phyloP scores from a whole-genome alignment of 1,139 yeast species.

The Nakaseomyces uthaithaninus region DNA sequence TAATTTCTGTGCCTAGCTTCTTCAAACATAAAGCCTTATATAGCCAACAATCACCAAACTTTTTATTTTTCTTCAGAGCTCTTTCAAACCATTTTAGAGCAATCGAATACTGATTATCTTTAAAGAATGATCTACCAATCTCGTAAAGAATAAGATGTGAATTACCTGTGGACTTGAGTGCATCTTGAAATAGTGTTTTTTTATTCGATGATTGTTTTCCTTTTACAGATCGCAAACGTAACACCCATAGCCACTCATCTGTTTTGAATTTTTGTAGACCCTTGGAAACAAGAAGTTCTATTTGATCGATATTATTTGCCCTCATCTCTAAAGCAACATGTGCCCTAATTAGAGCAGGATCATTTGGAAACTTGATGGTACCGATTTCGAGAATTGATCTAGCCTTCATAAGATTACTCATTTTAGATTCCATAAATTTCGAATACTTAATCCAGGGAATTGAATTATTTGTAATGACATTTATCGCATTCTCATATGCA shows the following conservation, averaged over 20 bases:
- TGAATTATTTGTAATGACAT: conserved; percentile 38
- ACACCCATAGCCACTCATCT: conserved; percentile 57
- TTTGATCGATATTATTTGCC: conserved; percentile 42
- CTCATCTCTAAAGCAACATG: conserved; percentile 52
- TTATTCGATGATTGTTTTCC: conserved; percentile 42
- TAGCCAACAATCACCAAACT: conserved; percentile 71
- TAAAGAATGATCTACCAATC: conserved; percentile 65
- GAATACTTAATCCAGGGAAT: conserved; percentile 55
- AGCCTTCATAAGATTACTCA: conserved; percentile 46
- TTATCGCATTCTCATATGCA: conserved; percentile 43
- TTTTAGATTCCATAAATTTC: conserved; percentile 38
- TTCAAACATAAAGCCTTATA: conserved; percentile 48
- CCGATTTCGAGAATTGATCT: conserved; percentile 71
- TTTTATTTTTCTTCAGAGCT: conserved; percentile 47
- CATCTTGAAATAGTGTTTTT: conserved; percentile 62
- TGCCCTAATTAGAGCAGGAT: conserved; percentile 49
- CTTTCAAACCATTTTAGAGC: conserved; percentile 74
- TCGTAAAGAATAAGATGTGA: conserved; percentile 50
- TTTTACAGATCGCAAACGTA: conserved; percentile 43
- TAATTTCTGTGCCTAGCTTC: conserved; percentile 30
- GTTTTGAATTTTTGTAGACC: conserved; percentile 56
- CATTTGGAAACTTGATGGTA: conserved; percentile 42
- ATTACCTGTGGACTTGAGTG: conserved; percentile 59
- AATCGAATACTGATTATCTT: conserved; percentile 53
- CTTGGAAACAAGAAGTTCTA: conserved; percentile 47